Percentiles rank a stretch among this genome's conserved stretches.
Conservation (phyloP, 2,329 filamentous ascomycete genomes). For the Trichoderma citrinoviride region DNA sequence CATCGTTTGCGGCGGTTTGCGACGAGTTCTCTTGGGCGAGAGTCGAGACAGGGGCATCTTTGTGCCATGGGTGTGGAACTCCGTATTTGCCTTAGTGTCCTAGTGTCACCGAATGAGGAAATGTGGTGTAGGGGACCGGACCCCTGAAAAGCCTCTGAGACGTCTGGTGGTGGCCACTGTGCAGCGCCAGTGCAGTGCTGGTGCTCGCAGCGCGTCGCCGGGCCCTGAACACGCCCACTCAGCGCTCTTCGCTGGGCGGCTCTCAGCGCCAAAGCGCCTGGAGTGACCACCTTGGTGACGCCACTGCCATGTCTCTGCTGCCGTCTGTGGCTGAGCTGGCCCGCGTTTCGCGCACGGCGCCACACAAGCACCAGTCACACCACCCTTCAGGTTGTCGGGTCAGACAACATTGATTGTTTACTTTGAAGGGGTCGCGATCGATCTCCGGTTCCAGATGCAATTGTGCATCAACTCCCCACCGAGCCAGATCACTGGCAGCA, state of each 20-base stretch:
- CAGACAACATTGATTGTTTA: slow-evolving; percentile 29
- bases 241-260: neutral
- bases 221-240: neutral
- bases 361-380: neutral
- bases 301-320: neutral
- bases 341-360: slow-evolving; percentile 23
- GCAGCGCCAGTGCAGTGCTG: neutral
- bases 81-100: neutral
- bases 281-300: neutral
- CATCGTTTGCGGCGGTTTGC: slow-evolving; percentile 38
- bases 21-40: slow-evolving; percentile 17
- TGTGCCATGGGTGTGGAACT: slow-evolving; percentile 9
- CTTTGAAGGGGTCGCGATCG: slow-evolving; percentile 21
- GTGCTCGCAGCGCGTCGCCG: too few species aligned
- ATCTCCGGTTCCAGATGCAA: neutral
- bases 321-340: neutral
- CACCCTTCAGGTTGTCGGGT: slow-evolving; percentile 28
- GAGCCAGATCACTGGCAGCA: neutral
- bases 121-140: slow-evolving; percentile 17
- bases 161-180: neutral
- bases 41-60: slow-evolving; percentile 15
- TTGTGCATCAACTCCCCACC: slow-evolving; percentile 12
- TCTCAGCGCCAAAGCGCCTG: neutral
- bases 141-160: slow-evolving; percentile 9
- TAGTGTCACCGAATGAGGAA: slow-evolving; percentile 21